A percentile compares a stretch with the other conserved stretches of the same genome.
These are phyloP conservation scores for Ceriops decandra DNA, from an alignment of 345 rosid genomes.

Conservation along the genomic window DNA sequence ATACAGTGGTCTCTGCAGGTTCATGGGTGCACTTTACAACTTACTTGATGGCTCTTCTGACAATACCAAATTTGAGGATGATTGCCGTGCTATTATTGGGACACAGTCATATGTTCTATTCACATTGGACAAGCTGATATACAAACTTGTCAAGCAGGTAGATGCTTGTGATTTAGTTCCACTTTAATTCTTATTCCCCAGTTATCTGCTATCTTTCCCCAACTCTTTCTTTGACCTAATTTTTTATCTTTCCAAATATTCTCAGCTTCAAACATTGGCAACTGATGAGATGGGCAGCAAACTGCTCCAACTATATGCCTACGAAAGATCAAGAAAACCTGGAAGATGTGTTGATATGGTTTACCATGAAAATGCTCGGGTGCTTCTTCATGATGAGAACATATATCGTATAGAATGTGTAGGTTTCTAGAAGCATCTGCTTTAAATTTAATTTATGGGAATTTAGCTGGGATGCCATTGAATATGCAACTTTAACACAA, in stretches of 20 bases:
- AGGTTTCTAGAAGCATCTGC: slow-evolving; percentile 28
- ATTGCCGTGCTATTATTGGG: slow-evolving; percentile 92
- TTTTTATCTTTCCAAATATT: slow-evolving; percentile 12
- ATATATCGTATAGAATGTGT: slow-evolving; percentile 93
- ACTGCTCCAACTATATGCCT: slow-evolving; percentile 74
- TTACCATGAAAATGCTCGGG: slow-evolving; percentile 78
- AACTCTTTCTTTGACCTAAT: not conserved
- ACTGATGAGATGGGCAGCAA: slow-evolving; percentile 88
- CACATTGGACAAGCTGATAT: slow-evolving; percentile 90
- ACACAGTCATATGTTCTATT: slow-evolving; percentile 91
- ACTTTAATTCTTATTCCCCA: not conserved
- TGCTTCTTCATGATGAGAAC: slow-evolving; percentile 82
- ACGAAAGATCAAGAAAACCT: slow-evolving; percentile 74
- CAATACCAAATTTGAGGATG: slow-evolving; percentile 93
- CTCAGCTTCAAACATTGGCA: slow-evolving; percentile 81
- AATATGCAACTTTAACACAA: not conserved
- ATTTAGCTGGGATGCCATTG: not conserved
- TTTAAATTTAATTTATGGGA: not conserved
- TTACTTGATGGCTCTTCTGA: slow-evolving; percentile 92
- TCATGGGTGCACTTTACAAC: slow-evolving; percentile 86
- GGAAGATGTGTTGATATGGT: slow-evolving; percentile 64
- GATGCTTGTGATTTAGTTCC: slow-evolving; percentile 12
- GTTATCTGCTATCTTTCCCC: not conserved
- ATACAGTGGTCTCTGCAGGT: slow-evolving; percentile 38
- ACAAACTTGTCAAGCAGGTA: slow-evolving; percentile 91